Percentiles rank a stretch among this genome's conserved stretches.
Evolutionary conservation across 208 protist species (phyloP).

Genomic region (Spongospora subterranea): DNA sequence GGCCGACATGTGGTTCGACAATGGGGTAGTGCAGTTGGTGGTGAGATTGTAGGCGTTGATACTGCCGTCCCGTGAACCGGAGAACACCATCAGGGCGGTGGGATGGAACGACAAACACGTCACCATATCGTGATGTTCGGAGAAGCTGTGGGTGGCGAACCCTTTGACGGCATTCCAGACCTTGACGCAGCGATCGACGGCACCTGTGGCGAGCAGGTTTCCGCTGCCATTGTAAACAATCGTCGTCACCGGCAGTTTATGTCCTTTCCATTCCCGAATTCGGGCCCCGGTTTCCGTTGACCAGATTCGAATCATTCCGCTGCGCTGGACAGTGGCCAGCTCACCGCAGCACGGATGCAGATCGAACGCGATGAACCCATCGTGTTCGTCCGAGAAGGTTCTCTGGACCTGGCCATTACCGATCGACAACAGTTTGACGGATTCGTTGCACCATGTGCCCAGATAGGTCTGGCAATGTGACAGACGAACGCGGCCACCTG

Average conservation of each 20-base stretch:
- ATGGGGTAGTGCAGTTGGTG: neutral
- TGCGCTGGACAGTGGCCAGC: conserved; percentile 31
- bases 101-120: conserved; percentile 8
- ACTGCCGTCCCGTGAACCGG: neutral
- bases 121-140: neutral
- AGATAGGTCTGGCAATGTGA: neutral
- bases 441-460: neutral
- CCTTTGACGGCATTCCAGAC: conserved; percentile 46
- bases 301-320: conserved; percentile 32
- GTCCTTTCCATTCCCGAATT: conserved; percentile 4
- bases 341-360: neutral
- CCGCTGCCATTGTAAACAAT: neutral
- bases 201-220: conserved; percentile 8
- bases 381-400: neutral
- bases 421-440: neutral
- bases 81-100: neutral
- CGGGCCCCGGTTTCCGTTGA: neutral
- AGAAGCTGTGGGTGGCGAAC: conserved; percentile 1
- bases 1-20: neutral
- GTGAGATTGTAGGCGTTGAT: neutral
- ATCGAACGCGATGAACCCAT: neutral
- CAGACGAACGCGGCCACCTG: conserved; percentile 12
- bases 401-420: neutral
- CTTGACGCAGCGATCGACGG: neutral
- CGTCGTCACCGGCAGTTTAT: neutral